Base-by-base conservation (phyloP, 176 grass and related monocot species). In the Thalia dealbata region DNA sequence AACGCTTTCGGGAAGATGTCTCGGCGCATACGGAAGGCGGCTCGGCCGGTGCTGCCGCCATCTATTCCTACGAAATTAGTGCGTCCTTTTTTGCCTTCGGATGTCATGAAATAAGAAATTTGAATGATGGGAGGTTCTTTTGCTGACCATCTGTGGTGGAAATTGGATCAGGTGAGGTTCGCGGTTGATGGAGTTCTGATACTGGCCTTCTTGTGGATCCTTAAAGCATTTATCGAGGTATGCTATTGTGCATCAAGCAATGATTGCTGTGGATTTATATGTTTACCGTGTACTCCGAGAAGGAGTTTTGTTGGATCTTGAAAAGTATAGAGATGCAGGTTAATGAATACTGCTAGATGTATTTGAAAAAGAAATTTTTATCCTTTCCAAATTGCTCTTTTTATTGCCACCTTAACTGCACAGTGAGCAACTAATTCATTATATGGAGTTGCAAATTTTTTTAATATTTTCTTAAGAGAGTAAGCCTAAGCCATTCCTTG, bases 151-250 rank as follows among this genome's bases (percentile, higher is more conserved):
- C 38, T 67, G 18, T 21, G 11, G 54, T n/a, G 15, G 16, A 5
- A 41, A 4, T 6, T 29, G 63, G 10, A n/a, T 22, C 21, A 67
- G 64, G 64, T 67, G 64, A 28, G 64, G 3, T 67, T 67, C 38
- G 38, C 64, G 64, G 64, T 67, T 21, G 38, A 67, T 11, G 64
- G 64, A 28, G 64, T 67, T 43, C 19, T 67, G 27, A 43, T 67
- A 41, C 64, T 67, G 64, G 64, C 64, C 21, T 43, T 67, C 27
- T 19, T 67, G 10, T 67, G 64, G 64, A 67, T 67, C 21, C 14
- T 67, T 22, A 67, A 67, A 29, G 64, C 64, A 67, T 67, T 67
- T 67, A 26, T 67, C 38, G 64, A 67, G 64, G 64, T 67, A 43
- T 38, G 32, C 4, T 38, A 38, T 38, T 38, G 32, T 38, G 32